Conservation (phyloP, 2,329 filamentous ascomycete genomes). For the Bipolaris zeicola region DNA sequence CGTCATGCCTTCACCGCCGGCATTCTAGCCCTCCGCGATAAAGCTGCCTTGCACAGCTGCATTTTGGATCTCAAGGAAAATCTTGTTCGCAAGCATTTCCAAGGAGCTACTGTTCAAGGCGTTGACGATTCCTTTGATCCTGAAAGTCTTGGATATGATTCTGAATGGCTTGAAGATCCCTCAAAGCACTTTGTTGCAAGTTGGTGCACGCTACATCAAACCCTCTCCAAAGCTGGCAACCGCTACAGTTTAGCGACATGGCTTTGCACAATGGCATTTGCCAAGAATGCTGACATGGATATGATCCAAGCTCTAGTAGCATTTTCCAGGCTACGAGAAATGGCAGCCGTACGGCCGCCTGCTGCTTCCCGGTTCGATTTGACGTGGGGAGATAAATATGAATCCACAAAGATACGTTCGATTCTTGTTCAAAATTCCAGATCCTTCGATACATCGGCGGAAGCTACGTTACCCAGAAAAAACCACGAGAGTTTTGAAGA, state of each 20-base stretch:
- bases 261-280: conserved; percentile 35
- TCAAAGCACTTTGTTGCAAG: conserved; percentile 10
- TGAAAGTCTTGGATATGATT: conserved; percentile 23
- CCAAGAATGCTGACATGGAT: conserved; percentile 26
- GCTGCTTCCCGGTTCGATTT: conserved; percentile 6
- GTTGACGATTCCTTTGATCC: not conserved
- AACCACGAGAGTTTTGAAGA: conserved; percentile 17
- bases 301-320: conserved; percentile 30
- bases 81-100: conserved; percentile 17
- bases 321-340: conserved; percentile 20
- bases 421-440: not conserved
- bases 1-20: conserved; percentile 19
- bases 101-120: conserved; percentile 6
- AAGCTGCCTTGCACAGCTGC: conserved; percentile 12
- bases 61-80: conserved; percentile 9
- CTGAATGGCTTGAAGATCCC: conserved; percentile 26
- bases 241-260: conserved; percentile 33
- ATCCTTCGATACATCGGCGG: conserved; percentile 17
- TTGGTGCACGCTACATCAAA: conserved; percentile 35
- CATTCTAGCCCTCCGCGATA: conserved; percentile 23
- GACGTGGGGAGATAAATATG: conserved; percentile 15
- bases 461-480: conserved; percentile 18
- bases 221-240: conserved; percentile 1
- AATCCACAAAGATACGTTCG: not conserved
- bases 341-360: conserved; percentile 20